These are phyloP conservation scores for Penicillium roqueforti DNA, from an alignment of 495 filamentous ascomycete species.

Conservation along the genomic window DNA sequence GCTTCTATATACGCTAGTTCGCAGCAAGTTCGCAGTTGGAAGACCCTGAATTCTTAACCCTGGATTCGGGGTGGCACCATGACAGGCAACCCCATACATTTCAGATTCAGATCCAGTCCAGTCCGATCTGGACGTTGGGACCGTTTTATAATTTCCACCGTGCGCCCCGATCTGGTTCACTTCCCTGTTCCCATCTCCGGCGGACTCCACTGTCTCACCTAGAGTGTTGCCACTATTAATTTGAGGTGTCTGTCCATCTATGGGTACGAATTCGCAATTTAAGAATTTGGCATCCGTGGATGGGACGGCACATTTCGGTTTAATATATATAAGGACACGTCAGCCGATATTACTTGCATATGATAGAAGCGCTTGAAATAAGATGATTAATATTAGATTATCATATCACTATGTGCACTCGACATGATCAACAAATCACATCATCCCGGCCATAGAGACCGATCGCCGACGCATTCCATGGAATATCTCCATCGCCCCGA, in stretches of 20 bases:
- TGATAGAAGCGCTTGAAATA: too few relatives aligned
- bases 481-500: not conserved
- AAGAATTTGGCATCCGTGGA: not conserved
- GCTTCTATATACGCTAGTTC: not conserved
- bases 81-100: not conserved
- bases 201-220: slow-evolving; percentile 20
- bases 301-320: not conserved
- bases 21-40: slow-evolving; percentile 9
- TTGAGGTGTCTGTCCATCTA: too few relatives aligned
- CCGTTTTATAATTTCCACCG: slow-evolving; percentile 25
- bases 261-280: not conserved
- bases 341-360: not conserved
- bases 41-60: not conserved
- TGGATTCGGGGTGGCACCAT: not conserved
- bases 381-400: slow-evolving; percentile 1
- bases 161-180: slow-evolving; percentile 24
- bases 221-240: slow-evolving; percentile 27
- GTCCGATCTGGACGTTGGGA: slow-evolving; percentile 10
- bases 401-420: not conserved
- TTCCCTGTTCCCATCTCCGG: slow-evolving; percentile 16
- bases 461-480: not conserved
- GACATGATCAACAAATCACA: not conserved
- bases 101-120: slow-evolving; percentile 9
- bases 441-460: too few relatives aligned
- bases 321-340: not conserved